A percentile compares a stretch with the other conserved stretches of the same genome.
Evolutionary conservation across 768 basidiomycete genomes (phyloP).

Genomic region (Tylopilus felleus): DNA sequence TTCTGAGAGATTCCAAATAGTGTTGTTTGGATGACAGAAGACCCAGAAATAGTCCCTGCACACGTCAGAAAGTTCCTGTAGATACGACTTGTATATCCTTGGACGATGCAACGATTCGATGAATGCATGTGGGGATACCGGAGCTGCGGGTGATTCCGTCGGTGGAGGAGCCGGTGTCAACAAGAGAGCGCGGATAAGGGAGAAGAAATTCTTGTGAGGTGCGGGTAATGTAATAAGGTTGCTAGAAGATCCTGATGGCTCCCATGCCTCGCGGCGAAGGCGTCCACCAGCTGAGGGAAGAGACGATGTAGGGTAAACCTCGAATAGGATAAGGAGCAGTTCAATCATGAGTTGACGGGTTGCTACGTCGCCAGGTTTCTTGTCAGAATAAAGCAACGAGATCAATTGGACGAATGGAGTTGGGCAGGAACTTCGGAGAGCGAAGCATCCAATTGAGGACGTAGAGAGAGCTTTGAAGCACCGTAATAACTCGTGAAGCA

Average conservation of each 20-base stretch:
- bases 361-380: constrained; percentile 93
- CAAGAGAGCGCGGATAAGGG: constrained; percentile 71
- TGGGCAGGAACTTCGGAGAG: constrained; percentile 85
- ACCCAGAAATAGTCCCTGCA: constrained; percentile 97
- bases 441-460: constrained; percentile 83
- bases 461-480: constrained; percentile 94
- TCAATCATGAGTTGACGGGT: constrained; percentile 90
- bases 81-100: constrained; percentile 76
- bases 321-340: constrained; percentile 81
- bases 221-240: constrained; percentile 63
- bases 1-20: constrained; percentile 81
- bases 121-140: constrained; percentile 75
- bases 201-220: constrained; percentile 71
- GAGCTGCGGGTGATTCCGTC: constrained; percentile 55
- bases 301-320: constrained; percentile 75
- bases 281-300: constrained; percentile 51
- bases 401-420: constrained; percentile 85
- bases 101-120: constrained; percentile 68
- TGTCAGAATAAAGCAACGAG: constrained; percentile 88
- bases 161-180: constrained; percentile 68
- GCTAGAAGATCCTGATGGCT: constrained; percentile 42
- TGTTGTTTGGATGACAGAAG: constrained; percentile 93
- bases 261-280: constrained; percentile 53
- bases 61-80: constrained; percentile 82
- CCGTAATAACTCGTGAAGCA: constrained; percentile 86